Evolutionary conservation across 805 yeast species (phyloP).

Genomic region (Saccharomycopsis lassenensis): DNA sequence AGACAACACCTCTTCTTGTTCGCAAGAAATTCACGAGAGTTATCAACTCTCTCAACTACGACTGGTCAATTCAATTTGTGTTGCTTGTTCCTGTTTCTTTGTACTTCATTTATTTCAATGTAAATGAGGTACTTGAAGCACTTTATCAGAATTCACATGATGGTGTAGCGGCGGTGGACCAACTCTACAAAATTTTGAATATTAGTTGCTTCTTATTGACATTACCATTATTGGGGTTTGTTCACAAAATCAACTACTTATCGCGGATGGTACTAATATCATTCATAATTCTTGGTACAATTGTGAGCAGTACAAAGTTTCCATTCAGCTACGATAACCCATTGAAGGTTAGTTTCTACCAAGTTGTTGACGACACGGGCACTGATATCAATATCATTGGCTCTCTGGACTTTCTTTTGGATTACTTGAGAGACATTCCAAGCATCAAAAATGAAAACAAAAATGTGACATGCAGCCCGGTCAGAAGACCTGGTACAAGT

Average conservation of each 20-base stretch:
- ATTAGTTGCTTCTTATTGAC: slow-evolving; percentile 29
- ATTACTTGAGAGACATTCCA: slow-evolving; percentile 51
- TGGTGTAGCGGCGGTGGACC: slow-evolving; percentile 32
- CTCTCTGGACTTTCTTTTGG: slow-evolving; percentile 35
- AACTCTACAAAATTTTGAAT: slow-evolving; percentile 28
- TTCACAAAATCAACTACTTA: slow-evolving; percentile 52
- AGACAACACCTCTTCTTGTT: slow-evolving; percentile 5
- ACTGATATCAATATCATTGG: slow-evolving; percentile 40
- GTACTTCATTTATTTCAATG: slow-evolving; percentile 41
- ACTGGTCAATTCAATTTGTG: slow-evolving; percentile 72
- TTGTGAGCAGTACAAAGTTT: slow-evolving; percentile 28
- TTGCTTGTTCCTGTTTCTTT: slow-evolving; percentile 56
- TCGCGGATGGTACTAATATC: slow-evolving; percentile 32
- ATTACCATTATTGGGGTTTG: slow-evolving; percentile 53
- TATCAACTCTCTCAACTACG: slow-evolving; percentile 43
- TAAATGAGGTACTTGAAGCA: slow-evolving; percentile 48
- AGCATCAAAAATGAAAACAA: slow-evolving; percentile 34
- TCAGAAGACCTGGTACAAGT: slow-evolving; percentile 36
- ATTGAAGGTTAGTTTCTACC: slow-evolving; percentile 60
- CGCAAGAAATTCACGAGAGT: neutral
- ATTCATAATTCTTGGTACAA: slow-evolving; percentile 29
- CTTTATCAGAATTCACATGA: slow-evolving; percentile 65
- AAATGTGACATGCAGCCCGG: slow-evolving; percentile 26
- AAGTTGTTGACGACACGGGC: slow-evolving; percentile 35
- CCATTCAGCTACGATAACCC: slow-evolving; percentile 62